Base-by-base conservation (phyloP, 2,329 filamentous ascomycete genomes). In the Aspergillus tubingensis region DNA sequence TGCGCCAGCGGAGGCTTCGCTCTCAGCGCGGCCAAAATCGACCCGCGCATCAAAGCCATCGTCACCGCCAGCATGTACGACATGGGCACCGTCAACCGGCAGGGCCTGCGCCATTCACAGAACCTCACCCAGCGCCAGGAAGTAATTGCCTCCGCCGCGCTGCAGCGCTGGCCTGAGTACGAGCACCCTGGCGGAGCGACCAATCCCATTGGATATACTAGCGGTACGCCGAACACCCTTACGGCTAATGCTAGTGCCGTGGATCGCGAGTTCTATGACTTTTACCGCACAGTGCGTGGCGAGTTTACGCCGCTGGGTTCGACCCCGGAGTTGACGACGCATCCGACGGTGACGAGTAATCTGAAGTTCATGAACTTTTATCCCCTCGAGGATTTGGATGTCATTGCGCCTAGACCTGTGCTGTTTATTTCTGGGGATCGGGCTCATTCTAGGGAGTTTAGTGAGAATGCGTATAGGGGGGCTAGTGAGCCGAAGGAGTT, bases 11-110 rank as follows among this genome's bases (percentile, higher is more conserved):
- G 69, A 10, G 36, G 58, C 3, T 71, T 67, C 32, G 32, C 67
- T 8, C 70, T 77, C 62, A 73, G 72, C 58, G 75, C 76, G 0
- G 74, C 75, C 2, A 76, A 76, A 59, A 70, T 76, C 15, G 66
- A 68, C 43, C 58, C 60, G 2, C 66, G 66, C 25, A 51, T 68
- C 3, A 62, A 57, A 47, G 66, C 65, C 41, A 62, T 67, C 19
- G 65, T 64, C 2, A 66, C 66, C 2, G 41, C 49, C 2, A 63
- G 59, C 62, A 62, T 62, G 59, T 61, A 60, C 53, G 53, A 63
- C 53, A 63, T 63, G 61, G 64, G 58, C n/a, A 51, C 43, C 8
- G 53, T 44, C 19, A 58, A 17, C 58, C 62, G 62, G 2, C 52
- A 64, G 38, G 62, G 64, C 1, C 53, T 66, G 11, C 48, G n/a